These are phyloP conservation scores for Aristolochia californica DNA, from an alignment of 164 flowering plant species.

Conservation along the genomic window DNA sequence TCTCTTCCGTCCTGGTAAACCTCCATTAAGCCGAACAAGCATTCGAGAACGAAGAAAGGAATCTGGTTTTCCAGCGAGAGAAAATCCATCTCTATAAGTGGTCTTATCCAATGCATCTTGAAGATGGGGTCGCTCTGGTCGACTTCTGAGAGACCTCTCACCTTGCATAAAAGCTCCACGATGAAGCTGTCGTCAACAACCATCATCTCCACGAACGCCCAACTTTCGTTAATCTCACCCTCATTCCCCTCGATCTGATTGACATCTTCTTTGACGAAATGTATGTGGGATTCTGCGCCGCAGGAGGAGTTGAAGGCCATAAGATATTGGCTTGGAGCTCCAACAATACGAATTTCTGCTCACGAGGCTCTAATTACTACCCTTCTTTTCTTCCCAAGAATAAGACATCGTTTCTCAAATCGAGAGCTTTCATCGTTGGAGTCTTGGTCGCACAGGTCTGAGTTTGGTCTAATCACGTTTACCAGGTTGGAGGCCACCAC, in stretches of 20 bases:
- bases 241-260: too few species aligned
- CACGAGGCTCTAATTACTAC: too few species aligned
- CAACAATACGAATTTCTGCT: too few species aligned
- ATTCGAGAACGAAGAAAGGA: constrained; percentile 5
- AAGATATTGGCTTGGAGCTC: too few species aligned
- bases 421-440: too few species aligned
- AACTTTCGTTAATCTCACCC: too few species aligned
- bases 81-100: not conserved
- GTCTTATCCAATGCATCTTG: not conserved
- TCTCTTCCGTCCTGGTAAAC: not conserved
- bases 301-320: too few species aligned
- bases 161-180: not conserved
- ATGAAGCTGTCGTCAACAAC: constrained; percentile 5
- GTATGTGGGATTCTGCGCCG: too few species aligned
- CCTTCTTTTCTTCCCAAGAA: too few species aligned
- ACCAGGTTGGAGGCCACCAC: constrained; percentile 77
- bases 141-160: not conserved
- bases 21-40: not conserved
- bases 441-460: too few species aligned
- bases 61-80: constrained; percentile 6
- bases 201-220: constrained; percentile 8
- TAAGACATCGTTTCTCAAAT: too few species aligned
- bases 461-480: constrained; percentile 73
- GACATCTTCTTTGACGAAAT: too few species aligned
- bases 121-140: not conserved